Base-by-base conservation (phyloP, 345 rosid species). In the Syzygium aqueum region DNA sequence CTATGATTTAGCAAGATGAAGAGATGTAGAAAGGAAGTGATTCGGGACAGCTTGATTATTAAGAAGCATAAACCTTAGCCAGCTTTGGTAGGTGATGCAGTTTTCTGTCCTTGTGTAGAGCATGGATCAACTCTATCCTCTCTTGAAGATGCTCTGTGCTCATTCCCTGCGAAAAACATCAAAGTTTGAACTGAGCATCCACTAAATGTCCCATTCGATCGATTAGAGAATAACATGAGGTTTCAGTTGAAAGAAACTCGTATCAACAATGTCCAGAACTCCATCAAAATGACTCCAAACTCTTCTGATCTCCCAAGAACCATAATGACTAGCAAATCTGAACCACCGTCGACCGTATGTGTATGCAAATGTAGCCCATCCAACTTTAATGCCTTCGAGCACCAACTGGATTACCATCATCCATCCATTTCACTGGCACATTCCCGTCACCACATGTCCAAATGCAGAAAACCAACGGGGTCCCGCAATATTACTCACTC, bases 31-130 rank as follows among this genome's bases (percentile, higher is more conserved):
- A 51, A 67, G 53, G n/a, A 82, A 53, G 50, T 51, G 28, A 84
- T 51, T 12, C 56, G n/a, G 27, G 53, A 13, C 21, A 85, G 16
- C 52, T 17, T 9, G 28, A 12, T 59, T 27, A 15, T 51, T 27
- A 22, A 86, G n/a, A 17, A 54, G n/a, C 25, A 88, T 51, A 65
- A 86, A 94, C 96, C 96, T 95, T 97, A 46, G 94, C 88, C 87
- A 94, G 94, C 91, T 93, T 94, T 4, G 98, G 96, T 86, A 96
- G 97, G 88, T 94, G 87, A 12, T 94, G 87, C 84, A 94, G 85
- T 84, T 93, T 92, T 86, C 98, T 94, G 85, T 92, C 96, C 87
- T 92, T 97, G 87, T 92, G 96, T 83, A 94, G 88, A 86, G 96
- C 92, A 40, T 92, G 92, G 83, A 97, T 92, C 91, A 96, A 84